These are phyloP conservation scores for Lagenaria siceraria DNA, from an alignment of 306 rosid genomes.

Conservation along the genomic window DNA sequence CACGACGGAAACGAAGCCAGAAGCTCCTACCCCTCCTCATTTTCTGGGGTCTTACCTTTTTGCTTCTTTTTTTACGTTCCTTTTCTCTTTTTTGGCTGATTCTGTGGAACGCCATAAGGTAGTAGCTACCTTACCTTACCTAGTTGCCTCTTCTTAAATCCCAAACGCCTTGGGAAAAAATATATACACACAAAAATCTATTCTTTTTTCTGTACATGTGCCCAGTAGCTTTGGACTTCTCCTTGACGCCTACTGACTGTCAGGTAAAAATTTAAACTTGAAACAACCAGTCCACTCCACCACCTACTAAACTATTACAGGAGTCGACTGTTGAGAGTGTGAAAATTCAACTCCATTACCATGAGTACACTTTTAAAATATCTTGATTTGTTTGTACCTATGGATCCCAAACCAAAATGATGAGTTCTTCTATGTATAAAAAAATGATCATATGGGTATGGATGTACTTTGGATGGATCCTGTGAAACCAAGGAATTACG, in stretches of 20 bases:
- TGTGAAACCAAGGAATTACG: not conserved
- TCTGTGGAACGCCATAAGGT: not conserved
- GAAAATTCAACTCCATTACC: not conserved
- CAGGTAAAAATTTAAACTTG: not conserved
- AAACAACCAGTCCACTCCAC: not conserved
- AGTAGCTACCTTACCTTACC: not conserved
- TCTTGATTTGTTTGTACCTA: not conserved
- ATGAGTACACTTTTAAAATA: not conserved
- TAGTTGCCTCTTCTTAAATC: not conserved
- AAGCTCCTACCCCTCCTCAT: constrained; percentile 7
- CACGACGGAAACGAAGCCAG: not conserved
- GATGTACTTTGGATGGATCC: not conserved
- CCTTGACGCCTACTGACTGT: constrained; percentile 2
- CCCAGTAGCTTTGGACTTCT: not conserved
- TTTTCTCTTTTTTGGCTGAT: constrained; percentile 3
- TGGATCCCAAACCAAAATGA: not conserved
- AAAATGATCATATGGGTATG: not conserved
- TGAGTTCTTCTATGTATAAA: not conserved
- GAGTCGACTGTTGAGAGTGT: not conserved
- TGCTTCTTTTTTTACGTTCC: not conserved
- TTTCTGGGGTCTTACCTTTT: constrained; percentile 4
- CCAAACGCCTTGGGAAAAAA: not conserved
- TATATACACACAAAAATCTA: not conserved
- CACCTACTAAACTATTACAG: not conserved
- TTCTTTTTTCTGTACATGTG: not conserved